A percentile compares a stretch with the other conserved stretches of the same genome.
Evolutionary conservation across 257 asterid species (phyloP).

Genomic region (Gardenia jasminoides): DNA sequence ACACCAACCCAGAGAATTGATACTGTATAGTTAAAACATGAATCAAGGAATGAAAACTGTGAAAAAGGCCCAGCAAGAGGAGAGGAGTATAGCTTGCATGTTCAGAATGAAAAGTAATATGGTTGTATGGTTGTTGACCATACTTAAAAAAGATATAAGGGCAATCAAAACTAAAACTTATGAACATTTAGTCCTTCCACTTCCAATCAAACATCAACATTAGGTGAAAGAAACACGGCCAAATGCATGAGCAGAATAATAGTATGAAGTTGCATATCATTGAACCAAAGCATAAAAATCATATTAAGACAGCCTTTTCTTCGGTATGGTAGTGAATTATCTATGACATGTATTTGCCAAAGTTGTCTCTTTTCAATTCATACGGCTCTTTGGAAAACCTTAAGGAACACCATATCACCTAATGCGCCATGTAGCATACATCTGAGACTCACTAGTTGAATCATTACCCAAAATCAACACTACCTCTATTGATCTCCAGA

Average conservation of each 20-base stretch:
- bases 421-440: background rate
- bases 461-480: background rate
- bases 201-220: background rate
- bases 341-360: background rate
- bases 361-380: background rate
- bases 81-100: background rate
- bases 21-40: background rate
- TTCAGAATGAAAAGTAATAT: background rate
- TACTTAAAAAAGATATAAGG: background rate
- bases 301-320: no score
- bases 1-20: background rate
- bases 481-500: no score
- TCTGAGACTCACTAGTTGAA: background rate
- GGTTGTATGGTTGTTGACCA: background rate
- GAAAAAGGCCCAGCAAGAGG: background rate
- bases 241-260: background rate
- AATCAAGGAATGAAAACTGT: background rate
- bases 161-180: background rate
- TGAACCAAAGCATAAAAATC: background rate
- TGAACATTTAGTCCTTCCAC: background rate
- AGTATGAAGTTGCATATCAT: background rate
- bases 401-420: background rate
- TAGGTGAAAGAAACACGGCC: background rate
- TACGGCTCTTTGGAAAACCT: background rate
- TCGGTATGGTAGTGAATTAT: no score